Evolutionary conservation across 371 early-diverging fungal genomes (phyloP).

Genomic region (Lichtheimia ramosa): DNA sequence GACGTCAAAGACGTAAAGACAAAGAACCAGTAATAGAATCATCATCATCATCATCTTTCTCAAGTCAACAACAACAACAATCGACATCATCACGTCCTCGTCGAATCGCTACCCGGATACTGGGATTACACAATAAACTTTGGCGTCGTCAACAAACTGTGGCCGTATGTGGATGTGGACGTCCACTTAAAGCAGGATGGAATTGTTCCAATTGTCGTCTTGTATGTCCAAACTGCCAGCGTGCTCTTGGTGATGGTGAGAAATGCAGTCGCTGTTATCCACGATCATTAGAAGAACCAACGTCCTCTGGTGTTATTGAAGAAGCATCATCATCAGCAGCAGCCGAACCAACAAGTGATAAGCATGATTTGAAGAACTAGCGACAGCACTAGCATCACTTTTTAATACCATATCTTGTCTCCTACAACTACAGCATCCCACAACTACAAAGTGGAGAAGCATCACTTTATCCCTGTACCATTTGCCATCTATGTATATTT

Average conservation of each 20-base stretch:
- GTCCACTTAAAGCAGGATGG: constrained; percentile 20
- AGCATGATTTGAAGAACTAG: too few species aligned
- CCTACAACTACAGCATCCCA: too few species aligned
- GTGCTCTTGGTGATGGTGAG: constrained; percentile 17
- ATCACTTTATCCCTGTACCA: too few species aligned
- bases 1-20: background rate
- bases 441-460: too few species aligned
- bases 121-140: constrained; percentile 15
- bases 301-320: too few species aligned
- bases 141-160: constrained; percentile 2
- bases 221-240: constrained; percentile 19
- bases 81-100: background rate
- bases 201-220: constrained; percentile 16
- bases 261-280: constrained; percentile 18
- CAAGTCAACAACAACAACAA: background rate
- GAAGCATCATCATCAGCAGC: too few species aligned
- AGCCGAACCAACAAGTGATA: too few species aligned
- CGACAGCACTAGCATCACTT: too few species aligned
- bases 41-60: background rate
- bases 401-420: too few species aligned
- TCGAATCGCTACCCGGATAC: constrained; percentile 7
- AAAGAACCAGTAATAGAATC: background rate
- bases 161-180: constrained; percentile 21
- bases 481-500: too few species aligned
- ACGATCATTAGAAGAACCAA: background rate